Base-by-base conservation (phyloP, 1,139 yeast species). In the Protomyces macrosporus region DNA sequence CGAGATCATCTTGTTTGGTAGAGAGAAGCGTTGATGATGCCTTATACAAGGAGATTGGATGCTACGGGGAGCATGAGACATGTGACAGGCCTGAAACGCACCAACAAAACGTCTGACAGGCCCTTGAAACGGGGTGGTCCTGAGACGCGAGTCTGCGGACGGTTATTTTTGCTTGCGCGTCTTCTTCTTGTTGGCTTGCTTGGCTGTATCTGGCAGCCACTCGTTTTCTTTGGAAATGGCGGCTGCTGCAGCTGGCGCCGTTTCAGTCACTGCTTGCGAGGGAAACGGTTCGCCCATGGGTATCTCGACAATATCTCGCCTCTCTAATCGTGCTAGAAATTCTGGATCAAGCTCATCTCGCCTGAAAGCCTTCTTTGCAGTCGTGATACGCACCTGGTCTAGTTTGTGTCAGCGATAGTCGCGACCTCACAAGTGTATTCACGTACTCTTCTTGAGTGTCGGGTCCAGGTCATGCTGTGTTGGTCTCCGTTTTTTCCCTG, bases 381-480 rank as follows among this genome's bases (percentile, higher is more conserved):
- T 58, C n/a, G 62, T 58, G 56, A 58, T 58, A 9, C 62, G 55
- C 30, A 58, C 45, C 42, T 58, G 62, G 33, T 58, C 48, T 42
- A 30, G 10, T n/a, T n/a, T 14, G 6, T 9, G 33, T 42, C 48
- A 42, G 48, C 48, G 7, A 42, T 6, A 16, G n/a, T 23, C 4
- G 12, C 12, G 42, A 39, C n/a, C n/a, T 4, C 48, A 1, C 30
- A 9, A 4, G 9, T 14, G 48, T 23, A 2, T 23, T 23, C 23
- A 23, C 48, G 48, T 42, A 42, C 48, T 58, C 53, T 58, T 58
- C 52, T 58, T 52, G 16, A 58, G 45, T 4, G 62, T 58, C 34
- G 62, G 62, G 30, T 58, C 62, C 34, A 58, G 52, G 39, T 58
- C 62, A 33, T 58, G 62, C 56, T 58, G 62, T 2, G 62, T 58